Evolutionary conservation across 495 filamentous ascomycete species (phyloP), one percentile per base, ranked within the genome.

Genomic region (Xylaria intraflava): DNA sequence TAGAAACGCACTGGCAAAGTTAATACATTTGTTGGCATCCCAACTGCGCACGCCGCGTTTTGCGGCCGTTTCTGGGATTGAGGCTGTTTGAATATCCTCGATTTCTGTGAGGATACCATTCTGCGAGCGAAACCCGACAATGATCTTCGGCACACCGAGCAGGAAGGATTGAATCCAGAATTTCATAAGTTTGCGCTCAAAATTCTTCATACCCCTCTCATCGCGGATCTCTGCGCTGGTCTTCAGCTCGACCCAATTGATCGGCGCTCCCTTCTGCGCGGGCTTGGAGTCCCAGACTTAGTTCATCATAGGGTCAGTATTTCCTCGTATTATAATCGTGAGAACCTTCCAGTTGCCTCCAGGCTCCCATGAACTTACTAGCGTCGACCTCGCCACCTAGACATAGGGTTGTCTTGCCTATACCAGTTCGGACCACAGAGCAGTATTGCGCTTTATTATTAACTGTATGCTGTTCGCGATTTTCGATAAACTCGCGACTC

Each of bases 131-230:
- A 92, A 95, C 1, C 93, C 93, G 2, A 97, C 87, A 17, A 95
- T 84, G 47, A 99, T 88, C 63, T 84, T 93, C 0, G 89, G 88
- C 2, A 97, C 90, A 6, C 90, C 92, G 1, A 99, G 81, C 0
- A 99, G 77, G 62, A 95, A 99, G 1, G 89, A 95, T 59, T 99
- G 93, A 16, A 89, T 86, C 93, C 93, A 99, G 72, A 89, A 95
- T 55, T 91, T 94, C 57, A 96, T 76, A 31, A 97, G 75, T 65
- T 97, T 97, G 10, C 86, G 79, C 68, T 99, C 88, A 60, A 86
- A 95, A 47, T 84, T 87, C 16, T 84, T 53, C 66, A 81, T 74
- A 55, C 89, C 86, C 30, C 81, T 77, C 1, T 84, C 76, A 30
- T 72, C 77, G 23, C 71, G 70, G 30, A 87, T 84, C 51, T 86